Evolutionary conservation across 495 filamentous ascomycete species (phyloP).

Genomic region (Penicillium argentinense): DNA sequence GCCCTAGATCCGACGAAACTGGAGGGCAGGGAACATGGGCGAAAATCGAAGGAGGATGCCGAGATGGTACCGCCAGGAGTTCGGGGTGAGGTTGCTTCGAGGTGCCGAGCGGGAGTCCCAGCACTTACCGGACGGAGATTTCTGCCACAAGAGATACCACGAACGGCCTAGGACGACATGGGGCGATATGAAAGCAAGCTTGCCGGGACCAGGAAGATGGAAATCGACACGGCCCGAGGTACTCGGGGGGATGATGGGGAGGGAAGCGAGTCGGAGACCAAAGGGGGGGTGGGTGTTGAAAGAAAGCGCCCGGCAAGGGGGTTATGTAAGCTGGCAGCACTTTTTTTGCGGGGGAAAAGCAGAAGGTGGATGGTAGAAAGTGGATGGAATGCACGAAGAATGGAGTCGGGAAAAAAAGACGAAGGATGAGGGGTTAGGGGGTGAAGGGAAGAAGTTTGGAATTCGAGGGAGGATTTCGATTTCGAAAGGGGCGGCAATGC

Average conservation of each 20-base stretch:
- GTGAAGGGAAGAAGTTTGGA: conserved; percentile 1
- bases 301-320: conserved; percentile 8
- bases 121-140: conserved; percentile 35
- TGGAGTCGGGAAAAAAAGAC: not conserved
- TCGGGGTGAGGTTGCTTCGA: conserved; percentile 5
- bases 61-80: conserved; percentile 5
- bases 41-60: not conserved
- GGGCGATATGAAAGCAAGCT: conserved; percentile 23
- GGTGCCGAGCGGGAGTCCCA: conserved; percentile 3
- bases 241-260: conserved; percentile 21
- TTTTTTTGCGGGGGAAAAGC: conserved; percentile 22
- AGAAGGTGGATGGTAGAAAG: not conserved
- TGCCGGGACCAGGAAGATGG: conserved; percentile 7
- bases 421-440: not conserved
- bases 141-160: conserved; percentile 40
- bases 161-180: conserved; percentile 44
- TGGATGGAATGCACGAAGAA: conserved; percentile 3
- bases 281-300: conserved; percentile 13
- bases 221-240: conserved; percentile 11
- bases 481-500: conserved; percentile 28
- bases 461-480: conserved; percentile 10
- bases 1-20: too few species aligned
- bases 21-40: too few species aligned
- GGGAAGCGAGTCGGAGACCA: conserved; percentile 19
- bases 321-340: conserved; percentile 22